Conservation (phyloP, 2,329 filamentous ascomycete species). For the Xylaria arbuscula region DNA sequence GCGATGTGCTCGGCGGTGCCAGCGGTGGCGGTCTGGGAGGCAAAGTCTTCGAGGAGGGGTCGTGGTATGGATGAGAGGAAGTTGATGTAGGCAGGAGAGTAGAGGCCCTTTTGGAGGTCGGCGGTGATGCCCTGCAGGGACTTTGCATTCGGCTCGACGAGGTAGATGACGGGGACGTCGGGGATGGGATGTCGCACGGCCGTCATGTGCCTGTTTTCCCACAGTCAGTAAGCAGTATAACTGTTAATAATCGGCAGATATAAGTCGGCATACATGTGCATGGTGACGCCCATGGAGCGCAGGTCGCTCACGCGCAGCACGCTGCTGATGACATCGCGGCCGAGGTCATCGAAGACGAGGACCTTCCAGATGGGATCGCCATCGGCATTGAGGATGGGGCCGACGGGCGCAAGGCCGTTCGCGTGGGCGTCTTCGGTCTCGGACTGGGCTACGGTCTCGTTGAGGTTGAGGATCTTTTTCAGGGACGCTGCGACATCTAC, state of each 20-base stretch:
- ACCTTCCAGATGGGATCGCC: conserved; percentile 98
- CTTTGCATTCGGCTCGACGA: conserved; percentile 86
- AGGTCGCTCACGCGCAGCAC: conserved; percentile 94
- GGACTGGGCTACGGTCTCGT: conserved; percentile 73
- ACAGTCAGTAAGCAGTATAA: background rate
- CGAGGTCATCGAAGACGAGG: conserved; percentile 90
- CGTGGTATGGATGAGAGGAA: conserved; percentile 94
- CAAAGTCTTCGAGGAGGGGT: conserved; percentile 93
- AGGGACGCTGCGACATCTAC: conserved; percentile 72
- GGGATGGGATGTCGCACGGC: conserved; percentile 88
- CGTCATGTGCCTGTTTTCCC: conserved; percentile 74
- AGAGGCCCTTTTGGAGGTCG: conserved; percentile 88
- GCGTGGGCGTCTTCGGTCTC: conserved; percentile 71
- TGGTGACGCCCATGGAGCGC: conserved; percentile 92
- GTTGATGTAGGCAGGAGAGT: conserved; percentile 95
- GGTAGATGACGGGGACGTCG: conserved; percentile 94
- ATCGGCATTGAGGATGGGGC: conserved; percentile 85
- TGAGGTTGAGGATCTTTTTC: conserved; percentile 95
- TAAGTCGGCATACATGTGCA: conserved; percentile 77
- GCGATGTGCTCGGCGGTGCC: conserved; percentile 90
- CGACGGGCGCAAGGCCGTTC: conserved; percentile 74
- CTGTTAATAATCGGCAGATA: background rate
- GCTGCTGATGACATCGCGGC: conserved; percentile 95
- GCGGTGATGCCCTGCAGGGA: conserved; percentile 86
- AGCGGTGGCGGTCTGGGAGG: conserved; percentile 83